A percentile compares a stretch with the other conserved stretches of the same genome.
These are phyloP conservation scores for Hygrocybe coccinea DNA, from an alignment of 768 basidiomycete species.

Conservation along the genomic window DNA sequence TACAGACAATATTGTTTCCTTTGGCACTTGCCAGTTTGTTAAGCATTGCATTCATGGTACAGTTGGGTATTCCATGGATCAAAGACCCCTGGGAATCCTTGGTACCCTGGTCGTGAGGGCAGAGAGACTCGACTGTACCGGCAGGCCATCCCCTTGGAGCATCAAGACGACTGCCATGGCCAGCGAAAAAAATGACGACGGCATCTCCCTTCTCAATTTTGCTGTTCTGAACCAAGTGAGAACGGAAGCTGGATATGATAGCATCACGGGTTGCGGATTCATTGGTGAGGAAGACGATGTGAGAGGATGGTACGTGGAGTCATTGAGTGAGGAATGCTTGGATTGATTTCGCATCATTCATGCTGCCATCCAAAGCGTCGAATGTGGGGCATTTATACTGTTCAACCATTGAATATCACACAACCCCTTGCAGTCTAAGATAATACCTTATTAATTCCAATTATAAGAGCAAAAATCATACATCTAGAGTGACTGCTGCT, in stretches of 20 bases:
- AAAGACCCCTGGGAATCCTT: not conserved
- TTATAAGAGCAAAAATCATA: constrained; percentile 1
- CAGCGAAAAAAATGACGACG: not conserved
- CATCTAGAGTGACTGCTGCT: not conserved
- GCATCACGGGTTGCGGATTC: constrained; percentile 1
- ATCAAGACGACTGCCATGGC: not conserved
- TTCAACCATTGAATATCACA: not conserved
- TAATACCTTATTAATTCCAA: not conserved
- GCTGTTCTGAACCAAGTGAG: constrained; percentile 1
- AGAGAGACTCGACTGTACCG: not conserved
- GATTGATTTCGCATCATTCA: constrained; percentile 4
- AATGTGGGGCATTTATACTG: not conserved
- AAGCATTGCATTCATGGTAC: not conserved
- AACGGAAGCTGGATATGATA: constrained; percentile 1
- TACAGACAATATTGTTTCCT: not conserved
- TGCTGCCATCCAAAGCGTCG: not conserved
- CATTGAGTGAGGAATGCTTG: not conserved
- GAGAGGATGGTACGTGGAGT: constrained; percentile 1
- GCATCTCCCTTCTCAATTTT: constrained; percentile 1
- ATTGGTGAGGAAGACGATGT: constrained; percentile 5
- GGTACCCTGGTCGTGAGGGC: not conserved
- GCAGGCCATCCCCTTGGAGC: not conserved
- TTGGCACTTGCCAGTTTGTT: not conserved
- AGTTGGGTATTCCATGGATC: not conserved
- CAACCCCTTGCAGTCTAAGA: not conserved